Evolutionary conservation across 2,329 filamentous ascomycete genomes (phyloP).

Genomic region (Ophiognomonia clavigignenti-juglandacearum): DNA sequence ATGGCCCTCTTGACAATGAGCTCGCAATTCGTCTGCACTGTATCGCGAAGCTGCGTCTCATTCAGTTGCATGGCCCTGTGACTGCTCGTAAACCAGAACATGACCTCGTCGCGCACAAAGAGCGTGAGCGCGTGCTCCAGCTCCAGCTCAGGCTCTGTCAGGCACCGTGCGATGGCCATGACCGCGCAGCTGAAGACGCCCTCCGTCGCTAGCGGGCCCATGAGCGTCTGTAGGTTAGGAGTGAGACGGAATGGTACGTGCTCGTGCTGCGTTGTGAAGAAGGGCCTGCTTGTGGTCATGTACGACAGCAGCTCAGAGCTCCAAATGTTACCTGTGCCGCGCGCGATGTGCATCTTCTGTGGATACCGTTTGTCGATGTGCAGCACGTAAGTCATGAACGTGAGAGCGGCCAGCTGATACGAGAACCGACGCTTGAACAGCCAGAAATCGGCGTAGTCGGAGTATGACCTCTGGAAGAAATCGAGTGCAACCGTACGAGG

Average conservation of each 20-base stretch:
- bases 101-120: slow-evolving; percentile 97
- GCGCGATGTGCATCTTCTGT: slow-evolving; percentile 89
- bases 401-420: slow-evolving; percentile 89
- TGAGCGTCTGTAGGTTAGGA: slow-evolving; percentile 89
- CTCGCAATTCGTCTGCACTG: slow-evolving; percentile 68
- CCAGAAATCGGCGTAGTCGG: slow-evolving; percentile 92
- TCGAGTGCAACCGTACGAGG: slow-evolving; percentile 76
- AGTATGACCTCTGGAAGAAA: slow-evolving; percentile 85
- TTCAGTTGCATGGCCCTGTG: slow-evolving; percentile 59
- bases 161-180: slow-evolving; percentile 92
- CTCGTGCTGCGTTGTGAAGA: slow-evolving; percentile 85
- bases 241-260: slow-evolving; percentile 96
- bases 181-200: slow-evolving; percentile 93
- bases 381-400: slow-evolving; percentile 98
- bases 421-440: slow-evolving; percentile 96
- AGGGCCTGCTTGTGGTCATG: slow-evolving; percentile 77
- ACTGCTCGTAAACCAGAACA: slow-evolving; percentile 85
- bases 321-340: slow-evolving; percentile 89
- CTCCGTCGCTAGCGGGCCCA: slow-evolving; percentile 93
- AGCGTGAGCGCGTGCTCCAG: slow-evolving; percentile 92
- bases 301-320: slow-evolving; percentile 88
- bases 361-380: slow-evolving; percentile 96
- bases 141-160: slow-evolving; percentile 84
- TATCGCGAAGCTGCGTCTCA: slow-evolving; percentile 63
- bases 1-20: slow-evolving; percentile 87